Base-by-base conservation (phyloP, 2,329 filamentous ascomycete species). In the Akanthomyces uredinophilus region DNA sequence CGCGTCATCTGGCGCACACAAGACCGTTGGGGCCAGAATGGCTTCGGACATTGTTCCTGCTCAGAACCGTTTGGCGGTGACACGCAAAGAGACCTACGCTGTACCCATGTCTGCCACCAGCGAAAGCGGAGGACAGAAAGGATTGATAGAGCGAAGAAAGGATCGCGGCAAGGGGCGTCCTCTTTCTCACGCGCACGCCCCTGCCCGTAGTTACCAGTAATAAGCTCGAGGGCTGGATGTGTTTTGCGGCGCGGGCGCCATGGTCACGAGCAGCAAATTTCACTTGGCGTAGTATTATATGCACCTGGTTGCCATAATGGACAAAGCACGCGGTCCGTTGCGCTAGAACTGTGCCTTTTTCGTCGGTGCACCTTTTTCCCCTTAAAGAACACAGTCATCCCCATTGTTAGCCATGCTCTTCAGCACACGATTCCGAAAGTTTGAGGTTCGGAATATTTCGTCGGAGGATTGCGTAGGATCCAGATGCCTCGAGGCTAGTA, bases 181-280 rank as follows among this genome's bases (percentile, higher is more conserved):
- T 29, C 16, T 27, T 29, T 18, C n/a, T 18, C 43, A 46, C n/a
- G 18, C 35, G 4, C 35, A 32, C 56, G 20, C 44, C 55, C 46
- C 56, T 18, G 22, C 20, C 29, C 7, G 46, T 43, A n/a, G n/a
- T n/a, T n/a, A 27, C 14, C 2, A 27, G 55, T 50, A 50, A 58
- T 50, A 50, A 58, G 55, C 55, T 41, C 20, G 22, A 39, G 39
- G 44, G 14, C 55, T 50, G 20, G n/a, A n/a, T 22, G 16, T 20
- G 53, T 6, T 6, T 35, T 16, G n/a, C 18, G 41, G 41, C 53
- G n/a, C 13, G 44, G 35, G 35, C 46, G 47, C 46, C 14, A 52
- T 60, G 56, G 37, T 60, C 47, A 60, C 47, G 35, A 43, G 47
- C 18, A 51, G 46, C 27, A 60, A 60, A 47, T 51, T 43, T 51